Evolutionary conservation across 352 stramenopile genomes (phyloP).

Genomic region (Globisporangium carolinianum): DNA sequence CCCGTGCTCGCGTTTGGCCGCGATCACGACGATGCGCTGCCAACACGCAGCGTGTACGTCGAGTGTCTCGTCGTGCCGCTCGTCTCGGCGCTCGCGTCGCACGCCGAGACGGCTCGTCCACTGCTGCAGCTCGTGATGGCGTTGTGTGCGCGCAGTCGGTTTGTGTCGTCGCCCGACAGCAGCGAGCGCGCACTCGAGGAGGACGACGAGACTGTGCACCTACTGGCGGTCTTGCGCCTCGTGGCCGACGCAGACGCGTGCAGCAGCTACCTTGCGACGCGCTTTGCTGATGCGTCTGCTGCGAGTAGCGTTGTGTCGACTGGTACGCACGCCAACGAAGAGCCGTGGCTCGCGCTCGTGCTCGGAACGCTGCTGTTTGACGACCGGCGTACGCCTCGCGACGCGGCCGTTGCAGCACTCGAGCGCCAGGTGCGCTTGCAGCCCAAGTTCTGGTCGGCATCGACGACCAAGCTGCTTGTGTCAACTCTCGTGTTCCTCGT

Average conservation of each 20-base stretch:
- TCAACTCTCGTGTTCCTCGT: conserved; percentile 55
- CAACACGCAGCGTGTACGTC: conserved; percentile 32
- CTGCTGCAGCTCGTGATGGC: conserved; percentile 35
- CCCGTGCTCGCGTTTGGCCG: conserved; percentile 21
- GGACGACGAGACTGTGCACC: conserved; percentile 18
- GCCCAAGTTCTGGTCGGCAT: conserved; percentile 21
- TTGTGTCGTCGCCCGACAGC: conserved; percentile 1
- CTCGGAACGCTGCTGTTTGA: conserved; percentile 37
- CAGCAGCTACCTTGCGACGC: conserved; percentile 26
- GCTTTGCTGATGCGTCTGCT: conserved; percentile 18
- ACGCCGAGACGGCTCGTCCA: conserved; percentile 18
- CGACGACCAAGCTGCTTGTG: conserved; percentile 39
- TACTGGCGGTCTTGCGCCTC: conserved; percentile 25
- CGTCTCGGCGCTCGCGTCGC: conserved; percentile 31
- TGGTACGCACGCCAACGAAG: neutral
- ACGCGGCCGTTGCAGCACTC: conserved; percentile 21
- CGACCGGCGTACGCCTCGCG: conserved; percentile 16
- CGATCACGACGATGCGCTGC: neutral
- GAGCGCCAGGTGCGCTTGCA: conserved; percentile 25
- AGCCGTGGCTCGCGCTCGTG: conserved; percentile 29
- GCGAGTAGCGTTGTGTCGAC: neutral
- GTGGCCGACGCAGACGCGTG: conserved; percentile 15
- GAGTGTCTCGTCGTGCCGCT: conserved; percentile 55
- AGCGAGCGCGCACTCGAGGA: neutral
- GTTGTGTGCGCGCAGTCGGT: conserved; percentile 19